A percentile compares a stretch with the other conserved stretches of the same genome.
Conservation (phyloP, 139 green algal genomes). For the Chlorella sp. region DNA sequence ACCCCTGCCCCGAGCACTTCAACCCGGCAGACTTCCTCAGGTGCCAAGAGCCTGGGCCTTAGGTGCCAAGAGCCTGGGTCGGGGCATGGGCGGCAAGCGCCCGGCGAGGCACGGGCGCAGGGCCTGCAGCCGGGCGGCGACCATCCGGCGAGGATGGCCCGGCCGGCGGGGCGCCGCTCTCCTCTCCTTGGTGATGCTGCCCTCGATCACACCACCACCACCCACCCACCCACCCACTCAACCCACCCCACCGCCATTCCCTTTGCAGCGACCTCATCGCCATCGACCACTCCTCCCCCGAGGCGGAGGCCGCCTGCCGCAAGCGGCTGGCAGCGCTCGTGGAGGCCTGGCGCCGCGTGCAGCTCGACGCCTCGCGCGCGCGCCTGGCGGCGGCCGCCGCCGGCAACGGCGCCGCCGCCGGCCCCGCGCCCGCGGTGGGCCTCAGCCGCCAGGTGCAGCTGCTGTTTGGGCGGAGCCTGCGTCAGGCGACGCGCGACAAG, state of each 20-base stretch:
- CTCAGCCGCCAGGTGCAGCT: constrained; percentile 47
- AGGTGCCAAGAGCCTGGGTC: no score
- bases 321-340: constrained; percentile 48
- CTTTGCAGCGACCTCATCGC: constrained; percentile 76
- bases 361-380: background rate
- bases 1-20: constrained; percentile 75
- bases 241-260: background rate
- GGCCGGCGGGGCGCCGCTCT: no score
- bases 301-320: constrained; percentile 49
- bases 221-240: background rate
- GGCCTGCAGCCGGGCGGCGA: no score
- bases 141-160: no score
- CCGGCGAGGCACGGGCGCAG: no score
- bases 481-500: constrained; percentile 84
- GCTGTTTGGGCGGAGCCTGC: constrained; percentile 60
- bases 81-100: no score
- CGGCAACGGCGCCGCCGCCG: no score
- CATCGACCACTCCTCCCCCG: constrained; percentile 68
- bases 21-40: constrained; percentile 66
- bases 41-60: no score
- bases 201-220: no score
- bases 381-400: background rate
- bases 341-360: constrained; percentile 3
- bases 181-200: no score
- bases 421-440: background rate